A percentile compares a stretch with the other conserved stretches of the same genome.
These are phyloP conservation scores for Trichoderma arundinaceum DNA, from an alignment of 2,329 filamentous ascomycete species.

Conservation along the genomic window DNA sequence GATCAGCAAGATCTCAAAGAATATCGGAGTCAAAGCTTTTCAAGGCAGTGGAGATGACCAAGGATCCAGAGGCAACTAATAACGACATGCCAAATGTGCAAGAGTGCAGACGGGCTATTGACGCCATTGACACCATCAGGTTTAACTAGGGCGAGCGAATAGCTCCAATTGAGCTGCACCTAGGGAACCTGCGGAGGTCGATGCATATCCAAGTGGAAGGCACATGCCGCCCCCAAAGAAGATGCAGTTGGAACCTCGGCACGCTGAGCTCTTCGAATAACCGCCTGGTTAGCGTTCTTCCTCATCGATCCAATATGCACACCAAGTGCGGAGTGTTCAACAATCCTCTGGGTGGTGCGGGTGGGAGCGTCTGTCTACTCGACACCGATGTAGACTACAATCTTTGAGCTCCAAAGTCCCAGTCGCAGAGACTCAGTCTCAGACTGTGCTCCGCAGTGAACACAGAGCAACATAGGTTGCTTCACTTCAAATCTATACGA, in stretches of 20 bases:
- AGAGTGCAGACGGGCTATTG: not conserved
- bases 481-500: not conserved
- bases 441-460: not conserved
- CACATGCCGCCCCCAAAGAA: constrained; percentile 13
- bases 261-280: not conserved
- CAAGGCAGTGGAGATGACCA: not conserved
- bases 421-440: not conserved
- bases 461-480: not conserved
- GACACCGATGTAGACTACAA: no score
- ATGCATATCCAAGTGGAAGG: constrained; percentile 4
- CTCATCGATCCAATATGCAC: not conserved
- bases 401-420: not conserved
- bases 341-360: not conserved
- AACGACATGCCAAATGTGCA: constrained; percentile 10
- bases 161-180: not conserved
- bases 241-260: constrained; percentile 1
- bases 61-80: not conserved
- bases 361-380: not conserved
- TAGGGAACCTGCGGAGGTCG: not conserved
- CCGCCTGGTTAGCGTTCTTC: not conserved
- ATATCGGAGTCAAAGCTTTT: constrained; percentile 24
- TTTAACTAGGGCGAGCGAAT: not conserved
- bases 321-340: not conserved
- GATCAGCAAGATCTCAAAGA: constrained; percentile 23
- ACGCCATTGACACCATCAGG: constrained; percentile 22